Conservation (phyloP, 768 basidiomycete species). For the Cantharellus anzutake region DNA sequence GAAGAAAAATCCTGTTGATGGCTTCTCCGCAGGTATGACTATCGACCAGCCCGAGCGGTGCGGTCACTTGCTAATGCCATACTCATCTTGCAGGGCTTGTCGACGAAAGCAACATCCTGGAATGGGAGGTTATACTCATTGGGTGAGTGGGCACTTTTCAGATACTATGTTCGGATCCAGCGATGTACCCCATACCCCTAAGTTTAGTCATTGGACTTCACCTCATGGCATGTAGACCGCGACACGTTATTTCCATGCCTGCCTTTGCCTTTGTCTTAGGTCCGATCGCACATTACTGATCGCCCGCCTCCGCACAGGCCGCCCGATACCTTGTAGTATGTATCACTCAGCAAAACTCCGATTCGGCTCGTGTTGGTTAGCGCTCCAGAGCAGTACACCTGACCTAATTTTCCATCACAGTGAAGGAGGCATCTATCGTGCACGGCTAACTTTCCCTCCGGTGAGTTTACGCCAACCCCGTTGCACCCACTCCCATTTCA, state of each 20-base stretch:
- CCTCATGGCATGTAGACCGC: too few relatives aligned
- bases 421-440: constrained; percentile 94
- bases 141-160: constrained; percentile 31
- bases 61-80: constrained; percentile 1
- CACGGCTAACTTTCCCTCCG: constrained; percentile 68
- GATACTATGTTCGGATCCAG: too few relatives aligned
- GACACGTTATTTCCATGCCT: too few relatives aligned
- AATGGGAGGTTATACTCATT: constrained; percentile 94
- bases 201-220: too few relatives aligned
- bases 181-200: too few relatives aligned
- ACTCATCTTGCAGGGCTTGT: constrained; percentile 48
- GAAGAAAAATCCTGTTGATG: constrained; percentile 84
- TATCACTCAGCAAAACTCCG: background rate
- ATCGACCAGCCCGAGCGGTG: constrained; percentile 3
- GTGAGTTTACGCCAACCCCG: constrained; percentile 8
- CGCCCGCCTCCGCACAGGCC: constrained; percentile 33
- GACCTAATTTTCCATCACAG: constrained; percentile 20
- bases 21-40: constrained; percentile 76
- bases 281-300: constrained; percentile 9
- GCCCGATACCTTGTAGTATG: constrained; percentile 81
- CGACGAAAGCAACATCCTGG: constrained; percentile 83
- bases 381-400: background rate
- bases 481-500: background rate
- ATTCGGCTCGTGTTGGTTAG: too few relatives aligned
- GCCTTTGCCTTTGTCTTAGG: too few relatives aligned